Base-by-base conservation (phyloP, 805 yeast species). In the Wickerhamomyces sydowiorum region DNA sequence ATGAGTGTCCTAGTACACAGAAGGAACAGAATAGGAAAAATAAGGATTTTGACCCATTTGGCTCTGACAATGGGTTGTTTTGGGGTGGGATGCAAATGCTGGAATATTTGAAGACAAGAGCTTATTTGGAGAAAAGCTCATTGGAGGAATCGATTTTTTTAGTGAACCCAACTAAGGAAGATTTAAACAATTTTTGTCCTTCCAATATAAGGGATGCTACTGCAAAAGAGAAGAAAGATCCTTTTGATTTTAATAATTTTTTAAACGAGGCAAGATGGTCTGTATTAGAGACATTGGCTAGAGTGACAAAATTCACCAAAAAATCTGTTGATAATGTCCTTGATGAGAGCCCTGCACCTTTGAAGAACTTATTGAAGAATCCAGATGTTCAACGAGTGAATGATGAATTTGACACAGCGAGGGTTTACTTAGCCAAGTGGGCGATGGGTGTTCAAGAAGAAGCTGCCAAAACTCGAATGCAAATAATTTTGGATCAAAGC, bases 11-110 rank as follows among this genome's bases (percentile, higher is more conserved):
- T 7, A 83, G 91, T 32, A 87, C 96, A 0, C 65, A 73, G 38
- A 63, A 73, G 46, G 82, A 76, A 48, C 83, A 80, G 48, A 73
- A 75, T 39, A 57, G 75, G 40, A 73, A 81, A 40, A 78, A 76
- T 50, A 76, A 77, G 53, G 66, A 74, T 13, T 88, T 90, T 59
- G 86, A 84, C 44, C 89, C 95, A 0, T 90, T 88, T 59, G 75
- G 76, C 14, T 68, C 69, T 30, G 61, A 66, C 1, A 69, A 68
- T 21, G 73, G 70, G 28, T 59, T 87, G 31, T 85, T 80, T 50
- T 93, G 98, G 97, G 99, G 99, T 18, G 99, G 97, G 1, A 76
- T 74, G 34, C 84, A 86, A 50, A 82, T 93, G 44, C 62, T 87
- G 44, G 66, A 70, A 36, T 72, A 69, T 13, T 62, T 93, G 32